Percentiles rank a stretch among this genome's conserved stretches.
Conservation (phyloP, 805 yeast species). For the Millerozyma miso region DNA sequence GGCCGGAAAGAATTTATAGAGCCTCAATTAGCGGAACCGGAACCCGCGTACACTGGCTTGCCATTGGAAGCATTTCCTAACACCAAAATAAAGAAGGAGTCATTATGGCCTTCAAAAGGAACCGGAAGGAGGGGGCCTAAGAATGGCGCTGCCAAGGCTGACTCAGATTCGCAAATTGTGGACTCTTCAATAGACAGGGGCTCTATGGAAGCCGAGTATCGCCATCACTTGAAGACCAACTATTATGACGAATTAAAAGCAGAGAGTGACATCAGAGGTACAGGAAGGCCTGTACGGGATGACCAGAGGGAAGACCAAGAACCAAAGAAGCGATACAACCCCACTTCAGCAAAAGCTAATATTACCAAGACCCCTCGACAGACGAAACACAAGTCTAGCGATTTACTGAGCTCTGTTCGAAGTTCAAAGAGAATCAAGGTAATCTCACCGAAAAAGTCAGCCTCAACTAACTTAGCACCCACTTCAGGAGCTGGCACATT, state of each 20-base stretch:
- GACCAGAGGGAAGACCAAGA: not conserved
- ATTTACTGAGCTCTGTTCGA: constrained; percentile 11
- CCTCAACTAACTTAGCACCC: constrained; percentile 23
- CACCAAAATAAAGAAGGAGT: constrained; percentile 51
- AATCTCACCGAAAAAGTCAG: constrained; percentile 29
- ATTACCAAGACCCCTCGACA: constrained; percentile 6
- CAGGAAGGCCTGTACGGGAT: constrained; percentile 1
- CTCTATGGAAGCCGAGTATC: constrained; percentile 10
- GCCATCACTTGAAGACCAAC: constrained; percentile 11
- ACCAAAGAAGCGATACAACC: not conserved
- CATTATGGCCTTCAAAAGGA: constrained; percentile 45
- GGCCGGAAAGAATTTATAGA: constrained; percentile 43
- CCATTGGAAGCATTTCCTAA: constrained; percentile 71
- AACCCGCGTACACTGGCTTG: constrained; percentile 65
- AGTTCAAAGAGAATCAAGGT: constrained; percentile 24
- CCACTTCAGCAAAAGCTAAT: not conserved
- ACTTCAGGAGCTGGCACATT: constrained; percentile 8
- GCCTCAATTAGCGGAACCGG: constrained; percentile 52
- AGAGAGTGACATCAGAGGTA: constrained; percentile 18
- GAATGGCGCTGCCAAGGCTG: constrained; percentile 4
- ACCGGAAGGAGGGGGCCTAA: constrained; percentile 5
- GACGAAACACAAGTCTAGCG: constrained; percentile 1
- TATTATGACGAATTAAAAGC: constrained; percentile 8
- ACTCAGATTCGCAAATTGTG: constrained; percentile 11
- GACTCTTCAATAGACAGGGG: constrained; percentile 8